Conservation (phyloP, 208 protist species). For the Acanthamoeba sp. region DNA sequence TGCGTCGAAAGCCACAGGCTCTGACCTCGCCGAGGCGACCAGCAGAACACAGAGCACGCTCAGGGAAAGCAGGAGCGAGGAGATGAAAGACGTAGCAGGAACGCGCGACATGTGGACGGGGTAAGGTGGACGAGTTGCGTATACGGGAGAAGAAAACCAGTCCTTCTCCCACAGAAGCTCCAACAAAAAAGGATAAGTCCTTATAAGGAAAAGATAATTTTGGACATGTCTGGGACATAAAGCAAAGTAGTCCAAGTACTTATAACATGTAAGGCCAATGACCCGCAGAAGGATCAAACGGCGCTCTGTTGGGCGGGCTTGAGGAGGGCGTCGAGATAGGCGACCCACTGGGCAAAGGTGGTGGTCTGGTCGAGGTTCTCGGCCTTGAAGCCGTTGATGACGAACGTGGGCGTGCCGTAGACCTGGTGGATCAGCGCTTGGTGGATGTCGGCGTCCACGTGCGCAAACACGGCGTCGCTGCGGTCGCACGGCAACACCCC, state of each 20-base stretch:
- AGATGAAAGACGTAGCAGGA: not conserved
- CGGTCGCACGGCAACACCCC: not conserved
- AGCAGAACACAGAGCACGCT: not conserved
- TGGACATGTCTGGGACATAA: too few relatives aligned
- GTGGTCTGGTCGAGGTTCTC: conserved; percentile 6
- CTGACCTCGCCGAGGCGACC: not conserved
- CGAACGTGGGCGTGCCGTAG: conserved; percentile 52
- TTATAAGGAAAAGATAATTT: too few relatives aligned
- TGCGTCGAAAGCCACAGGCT: too few relatives aligned
- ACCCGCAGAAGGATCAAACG: too few relatives aligned
- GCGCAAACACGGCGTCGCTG: conserved; percentile 24
- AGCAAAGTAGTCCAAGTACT: too few relatives aligned
- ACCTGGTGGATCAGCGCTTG: conserved; percentile 46
- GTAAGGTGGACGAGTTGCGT: too few relatives aligned
- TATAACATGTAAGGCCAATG: too few relatives aligned
- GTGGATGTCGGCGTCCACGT: conserved; percentile 4
- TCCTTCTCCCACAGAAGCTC: too few relatives aligned
- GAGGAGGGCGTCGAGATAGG: conserved; percentile 22
- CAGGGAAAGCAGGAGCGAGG: not conserved
- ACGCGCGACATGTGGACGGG: too few relatives aligned
- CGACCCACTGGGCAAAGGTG: conserved; percentile 12
- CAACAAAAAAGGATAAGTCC: too few relatives aligned
- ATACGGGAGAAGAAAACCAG: too few relatives aligned
- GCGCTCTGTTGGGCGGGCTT: too few relatives aligned
- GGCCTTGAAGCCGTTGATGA: conserved; percentile 68